phyloP scores from a whole-genome alignment of 2,329 filamentous ascomycete genomes.

The Alternaria gansuensis region DNA sequence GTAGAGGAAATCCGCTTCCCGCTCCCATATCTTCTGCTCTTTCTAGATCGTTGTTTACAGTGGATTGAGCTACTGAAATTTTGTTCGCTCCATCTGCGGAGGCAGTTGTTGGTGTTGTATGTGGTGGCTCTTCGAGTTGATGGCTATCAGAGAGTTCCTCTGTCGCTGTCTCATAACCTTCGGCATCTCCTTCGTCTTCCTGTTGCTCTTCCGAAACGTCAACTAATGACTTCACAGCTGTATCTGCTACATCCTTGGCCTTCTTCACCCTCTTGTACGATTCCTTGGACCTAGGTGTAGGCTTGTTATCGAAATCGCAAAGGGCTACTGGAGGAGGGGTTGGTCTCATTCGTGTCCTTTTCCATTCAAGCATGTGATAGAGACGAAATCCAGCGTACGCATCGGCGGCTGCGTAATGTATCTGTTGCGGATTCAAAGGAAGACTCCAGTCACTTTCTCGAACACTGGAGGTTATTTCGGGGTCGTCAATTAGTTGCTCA shows the following conservation, averaged over 20 bases:
- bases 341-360: constrained; percentile 72
- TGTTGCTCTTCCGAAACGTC: constrained; percentile 32
- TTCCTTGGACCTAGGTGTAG: constrained; percentile 17
- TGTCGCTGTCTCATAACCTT: constrained; percentile 49
- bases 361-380: constrained; percentile 74
- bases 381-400: constrained; percentile 84
- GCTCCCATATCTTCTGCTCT: background rate
- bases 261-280: constrained; percentile 27
- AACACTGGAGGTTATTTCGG: constrained; percentile 56
- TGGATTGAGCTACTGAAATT: background rate
- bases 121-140: constrained; percentile 30
- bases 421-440: constrained; percentile 69
- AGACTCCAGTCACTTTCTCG: constrained; percentile 78
- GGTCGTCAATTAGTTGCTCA: constrained; percentile 47
- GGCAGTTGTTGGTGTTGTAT: constrained; percentile 14
- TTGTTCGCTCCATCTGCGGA: constrained; percentile 15
- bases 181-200: constrained; percentile 36
- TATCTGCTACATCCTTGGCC: constrained; percentile 15
- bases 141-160: constrained; percentile 41
- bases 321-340: constrained; percentile 74
- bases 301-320: constrained; percentile 67
- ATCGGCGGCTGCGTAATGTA: constrained; percentile 79
- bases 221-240: constrained; percentile 19
- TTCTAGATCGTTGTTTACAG: background rate
- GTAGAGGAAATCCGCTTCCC: background rate